Evolutionary conservation across 495 filamentous ascomycete species (phyloP), one percentile per base, ranked within the genome.

Genomic region (Aspergillus affinis): DNA sequence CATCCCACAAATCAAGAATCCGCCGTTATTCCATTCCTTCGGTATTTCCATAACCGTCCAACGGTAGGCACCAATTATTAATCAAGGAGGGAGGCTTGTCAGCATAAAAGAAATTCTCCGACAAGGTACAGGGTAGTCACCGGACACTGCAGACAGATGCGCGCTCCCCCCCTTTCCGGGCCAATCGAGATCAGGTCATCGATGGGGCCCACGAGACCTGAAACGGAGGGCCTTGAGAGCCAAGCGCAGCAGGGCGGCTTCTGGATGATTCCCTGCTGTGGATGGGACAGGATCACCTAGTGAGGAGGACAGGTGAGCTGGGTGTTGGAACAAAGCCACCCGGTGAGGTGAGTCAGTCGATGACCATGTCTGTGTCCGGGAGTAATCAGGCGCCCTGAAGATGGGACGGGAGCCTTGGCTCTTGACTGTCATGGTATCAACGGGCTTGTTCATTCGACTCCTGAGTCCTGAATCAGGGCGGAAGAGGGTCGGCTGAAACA

Each of bases 171-270:
- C 44, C 9, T 19, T 15, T 27, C 53, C 27, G 29, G 44, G 13
- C 60, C 60, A 65, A 62, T 62, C 4, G 49, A 62, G 48, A 52
- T 51, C 60, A 54, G 27, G 46, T 54, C 60, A 32, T 32, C 29
- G 29, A 7, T 50, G 53, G 51, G 54, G 51, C 27, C 41, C 60
- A 57, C 60, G 54, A 56, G 63, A 58, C 60, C 53, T 1, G 29
- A 8, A 32, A 32, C 9, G 13, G 36, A 41, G 1, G 6, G 36
- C 10, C 29, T 7, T 32, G 12, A 15, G 15, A 13, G 36, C 36
- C 13, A 41, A 17, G 36, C 36, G 36, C 36, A 15, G 36, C 9
- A 41, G 36, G 13, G 15, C 15, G 3, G 3, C 3, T 41, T 41
- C 36, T 10, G 15, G 36, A 41, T 41, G 36, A 41, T 41, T 41